These are phyloP conservation scores for Plasmodium adleri DNA, from an alignment of 169 alveolate genomes.

Conservation along the genomic window DNA sequence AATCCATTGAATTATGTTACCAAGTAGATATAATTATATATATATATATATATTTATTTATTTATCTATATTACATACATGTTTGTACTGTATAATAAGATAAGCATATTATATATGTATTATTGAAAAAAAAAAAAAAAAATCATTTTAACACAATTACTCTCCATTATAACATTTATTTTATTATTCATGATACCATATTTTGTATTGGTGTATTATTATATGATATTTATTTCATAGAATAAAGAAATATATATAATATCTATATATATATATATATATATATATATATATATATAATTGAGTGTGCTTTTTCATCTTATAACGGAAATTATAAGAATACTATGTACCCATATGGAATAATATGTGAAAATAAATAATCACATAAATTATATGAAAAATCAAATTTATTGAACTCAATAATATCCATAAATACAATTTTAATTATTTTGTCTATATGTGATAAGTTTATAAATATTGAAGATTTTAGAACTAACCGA, in stretches of 20 bases:
- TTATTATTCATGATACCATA: background rate
- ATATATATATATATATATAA: slow-evolving; percentile 12
- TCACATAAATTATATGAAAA: slow-evolving; percentile 7
- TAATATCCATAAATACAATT: slow-evolving; percentile 7
- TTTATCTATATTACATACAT: too few relatives aligned
- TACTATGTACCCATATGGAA: slow-evolving; percentile 22
- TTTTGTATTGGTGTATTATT: slow-evolving; percentile 4
- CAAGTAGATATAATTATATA: too few relatives aligned
- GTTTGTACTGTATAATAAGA: too few relatives aligned
- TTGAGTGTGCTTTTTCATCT: slow-evolving; percentile 57
- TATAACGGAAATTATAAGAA: slow-evolving; percentile 19
- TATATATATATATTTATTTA: too few relatives aligned
- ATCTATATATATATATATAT: slow-evolving; percentile 11
- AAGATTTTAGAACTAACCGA: too few relatives aligned
- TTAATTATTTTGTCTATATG: background rate
- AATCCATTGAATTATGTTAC: too few relatives aligned
- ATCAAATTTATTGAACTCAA: slow-evolving; percentile 10
- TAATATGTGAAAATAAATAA: slow-evolving; percentile 14
- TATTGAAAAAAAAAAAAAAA: too few relatives aligned
- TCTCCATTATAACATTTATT: background rate
- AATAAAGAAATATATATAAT: background rate
- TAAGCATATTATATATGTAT: too few relatives aligned
- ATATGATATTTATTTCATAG: slow-evolving; percentile 2
- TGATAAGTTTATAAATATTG: too few relatives aligned
- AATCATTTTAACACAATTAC: background rate